Evolutionary conservation across 257 asterid genomes (phyloP).

Genomic region (Fraxinus cuspidata): DNA sequence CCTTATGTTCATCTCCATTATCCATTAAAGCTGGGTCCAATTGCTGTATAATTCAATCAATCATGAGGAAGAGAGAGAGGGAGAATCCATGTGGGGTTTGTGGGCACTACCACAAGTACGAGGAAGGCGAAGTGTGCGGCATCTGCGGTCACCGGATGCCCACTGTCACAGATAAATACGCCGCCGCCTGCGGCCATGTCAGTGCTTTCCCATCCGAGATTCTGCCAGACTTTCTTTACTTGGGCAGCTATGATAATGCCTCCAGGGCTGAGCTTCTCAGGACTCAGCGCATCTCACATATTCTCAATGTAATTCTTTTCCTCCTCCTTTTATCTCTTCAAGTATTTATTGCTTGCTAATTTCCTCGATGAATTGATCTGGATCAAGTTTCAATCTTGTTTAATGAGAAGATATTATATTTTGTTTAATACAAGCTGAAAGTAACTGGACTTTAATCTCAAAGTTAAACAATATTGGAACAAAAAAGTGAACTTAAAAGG

Average conservation of each 20-base stretch:
- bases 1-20: neutral
- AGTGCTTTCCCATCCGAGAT: slow-evolving; percentile 98
- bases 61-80: slow-evolving; percentile 88
- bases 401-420: neutral
- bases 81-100: slow-evolving; percentile 90
- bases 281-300: slow-evolving; percentile 87
- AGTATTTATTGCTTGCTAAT: neutral
- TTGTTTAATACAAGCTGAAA: no score
- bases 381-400: neutral
- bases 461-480: no score
- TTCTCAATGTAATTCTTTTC: slow-evolving; percentile 65
- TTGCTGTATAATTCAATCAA: slow-evolving; percentile 12
- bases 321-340: neutral
- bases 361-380: neutral
- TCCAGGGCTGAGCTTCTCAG: slow-evolving; percentile 91
- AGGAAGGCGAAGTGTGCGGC: slow-evolving; percentile 90
- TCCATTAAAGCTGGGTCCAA: neutral
- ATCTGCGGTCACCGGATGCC: slow-evolving; percentile 87
- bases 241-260: slow-evolving; percentile 95
- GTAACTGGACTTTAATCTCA: neutral
- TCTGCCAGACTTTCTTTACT: slow-evolving; percentile 81
- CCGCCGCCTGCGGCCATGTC: slow-evolving; percentile 47
- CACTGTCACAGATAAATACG: slow-evolving; percentile 45
- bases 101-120: slow-evolving; percentile 95
- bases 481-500: neutral